Evolutionary conservation across 163 green algal genomes (phyloP), one percentile per base, ranked within the genome.

Genomic region (Trebouxiophyceae sp.): DNA sequence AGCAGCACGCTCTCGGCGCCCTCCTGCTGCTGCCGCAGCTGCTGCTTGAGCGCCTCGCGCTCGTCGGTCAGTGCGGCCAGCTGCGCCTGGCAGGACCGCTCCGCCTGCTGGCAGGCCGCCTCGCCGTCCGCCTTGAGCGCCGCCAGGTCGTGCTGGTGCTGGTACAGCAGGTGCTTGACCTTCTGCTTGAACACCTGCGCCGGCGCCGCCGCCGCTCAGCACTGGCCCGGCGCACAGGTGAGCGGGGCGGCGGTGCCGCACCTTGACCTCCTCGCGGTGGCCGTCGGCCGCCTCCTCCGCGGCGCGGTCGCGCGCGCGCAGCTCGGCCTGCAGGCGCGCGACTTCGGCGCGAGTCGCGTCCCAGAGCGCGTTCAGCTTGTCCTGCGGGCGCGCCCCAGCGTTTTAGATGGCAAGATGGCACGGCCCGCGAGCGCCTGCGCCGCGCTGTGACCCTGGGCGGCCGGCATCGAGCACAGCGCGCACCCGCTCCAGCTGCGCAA

Each of bases 291-390:
- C 82, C 73, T 95, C 89, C 69, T 96, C 91, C 71, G 91, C 88
- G 44, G 95, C 85, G 30, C 86, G 63, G 67, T 96, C 90, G 59
- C 93, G 91, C 57, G 92, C 91, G 12, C 86, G 81, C 72, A 95
- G 75, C 74, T 93, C 85, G 12, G 85, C 83, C 39, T 78, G 80
- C 23, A 71, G 76, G 60, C 93, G 85, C 33, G 92, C 87, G 60
- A 96, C 74, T 4, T 96, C 87, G 66, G 88, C 89, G 72, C 92
- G 94, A 4, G 86, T 91, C 56, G 96, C 95, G 63, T 93, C 85
- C 88, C 88, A 95, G 66, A 96, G 96, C 0, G 83, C 75, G 71
- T 89, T 87, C 62, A 97, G 92, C 70, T 96, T 96, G 77, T 97
- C 89, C 85, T 93, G 85, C 32, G 59, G 23, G 30, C 44, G 19